Percentiles rank a stretch among this genome's conserved stretches.
Evolutionary conservation across 805 yeast species (phyloP).

Genomic region (Candida ipomoeae): DNA sequence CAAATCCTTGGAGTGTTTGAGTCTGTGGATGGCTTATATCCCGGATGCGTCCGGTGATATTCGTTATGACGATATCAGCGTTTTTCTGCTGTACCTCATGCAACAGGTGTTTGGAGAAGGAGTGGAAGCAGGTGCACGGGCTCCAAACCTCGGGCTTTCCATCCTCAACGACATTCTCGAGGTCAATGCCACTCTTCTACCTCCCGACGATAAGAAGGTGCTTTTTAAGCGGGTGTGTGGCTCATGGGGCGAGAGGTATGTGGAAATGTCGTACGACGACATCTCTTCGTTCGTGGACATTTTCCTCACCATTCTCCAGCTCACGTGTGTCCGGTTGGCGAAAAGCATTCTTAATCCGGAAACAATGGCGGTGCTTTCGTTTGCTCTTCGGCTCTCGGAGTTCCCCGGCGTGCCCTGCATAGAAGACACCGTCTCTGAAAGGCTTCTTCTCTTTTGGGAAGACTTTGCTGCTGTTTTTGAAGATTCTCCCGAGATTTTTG

Average conservation of each 20-base stretch:
- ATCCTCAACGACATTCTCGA: conserved; percentile 45
- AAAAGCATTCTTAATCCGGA: conserved; percentile 32
- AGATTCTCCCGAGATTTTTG: conserved; percentile 16
- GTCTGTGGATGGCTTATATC: conserved; percentile 36
- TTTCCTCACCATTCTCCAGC: conserved; percentile 43
- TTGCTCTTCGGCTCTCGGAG: conserved; percentile 50
- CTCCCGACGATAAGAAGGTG: conserved; percentile 23
- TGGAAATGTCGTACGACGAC: conserved; percentile 26
- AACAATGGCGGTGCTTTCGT: conserved; percentile 41
- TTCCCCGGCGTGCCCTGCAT: conserved; percentile 53
- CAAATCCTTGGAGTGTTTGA: conserved; percentile 25
- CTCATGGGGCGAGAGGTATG: conserved; percentile 42
- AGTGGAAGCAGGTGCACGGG: conserved; percentile 8
- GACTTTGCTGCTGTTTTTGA: conserved; percentile 54
- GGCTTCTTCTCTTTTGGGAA: conserved; percentile 65
- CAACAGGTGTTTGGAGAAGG: not conserved
- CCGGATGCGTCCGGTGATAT: conserved; percentile 30
- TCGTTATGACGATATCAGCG: conserved; percentile 22
- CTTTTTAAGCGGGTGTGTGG: conserved; percentile 37
- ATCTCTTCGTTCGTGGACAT: conserved; percentile 36
- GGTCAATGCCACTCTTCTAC: conserved; percentile 40
- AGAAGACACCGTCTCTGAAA: conserved; percentile 52
- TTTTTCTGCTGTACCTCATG: conserved; percentile 11
- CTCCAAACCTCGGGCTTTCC: conserved; percentile 3
- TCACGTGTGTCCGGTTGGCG: conserved; percentile 43